Conservation (phyloP, 305 asterid genomes). For the Caryopteris hybrid region DNA sequence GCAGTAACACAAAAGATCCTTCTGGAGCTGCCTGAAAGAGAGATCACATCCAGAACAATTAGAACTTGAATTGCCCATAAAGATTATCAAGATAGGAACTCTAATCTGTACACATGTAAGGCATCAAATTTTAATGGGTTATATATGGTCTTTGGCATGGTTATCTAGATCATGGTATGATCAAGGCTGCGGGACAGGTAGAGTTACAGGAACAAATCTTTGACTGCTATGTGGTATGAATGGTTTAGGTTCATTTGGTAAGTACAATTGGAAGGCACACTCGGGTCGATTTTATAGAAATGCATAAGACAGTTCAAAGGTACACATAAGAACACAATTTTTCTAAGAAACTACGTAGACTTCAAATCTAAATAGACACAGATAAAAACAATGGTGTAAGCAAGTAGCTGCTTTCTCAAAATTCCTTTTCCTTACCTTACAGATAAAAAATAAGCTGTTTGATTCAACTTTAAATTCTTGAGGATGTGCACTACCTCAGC, state of each 20-base stretch:
- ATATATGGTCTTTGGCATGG: background rate
- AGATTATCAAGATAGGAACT: background rate
- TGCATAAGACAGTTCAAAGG: too few species aligned
- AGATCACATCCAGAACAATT: constrained; percentile 7
- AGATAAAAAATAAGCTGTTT: too few species aligned
- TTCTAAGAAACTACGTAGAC: too few species aligned
- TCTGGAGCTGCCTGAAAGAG: constrained; percentile 78
- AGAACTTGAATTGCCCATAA: background rate
- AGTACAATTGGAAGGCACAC: background rate
- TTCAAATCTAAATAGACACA: too few species aligned
- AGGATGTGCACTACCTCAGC: too few species aligned
- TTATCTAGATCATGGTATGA: background rate
- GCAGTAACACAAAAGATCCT: constrained; percentile 92
- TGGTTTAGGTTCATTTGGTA: background rate
- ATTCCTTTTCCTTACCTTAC: too few species aligned
- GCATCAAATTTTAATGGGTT: background rate
- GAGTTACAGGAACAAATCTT: background rate
- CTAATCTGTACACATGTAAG: background rate
- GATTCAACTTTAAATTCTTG: too few species aligned
- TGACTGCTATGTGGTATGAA: too few species aligned
- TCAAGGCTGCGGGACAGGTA: background rate
- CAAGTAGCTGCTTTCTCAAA: too few species aligned
- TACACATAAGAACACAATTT: too few species aligned
- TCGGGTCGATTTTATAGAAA: too few species aligned
- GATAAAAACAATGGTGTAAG: too few species aligned